These are phyloP conservation scores for Periconia digitata DNA, from an alignment of 2,329 filamentous ascomycete species.

Conservation along the genomic window DNA sequence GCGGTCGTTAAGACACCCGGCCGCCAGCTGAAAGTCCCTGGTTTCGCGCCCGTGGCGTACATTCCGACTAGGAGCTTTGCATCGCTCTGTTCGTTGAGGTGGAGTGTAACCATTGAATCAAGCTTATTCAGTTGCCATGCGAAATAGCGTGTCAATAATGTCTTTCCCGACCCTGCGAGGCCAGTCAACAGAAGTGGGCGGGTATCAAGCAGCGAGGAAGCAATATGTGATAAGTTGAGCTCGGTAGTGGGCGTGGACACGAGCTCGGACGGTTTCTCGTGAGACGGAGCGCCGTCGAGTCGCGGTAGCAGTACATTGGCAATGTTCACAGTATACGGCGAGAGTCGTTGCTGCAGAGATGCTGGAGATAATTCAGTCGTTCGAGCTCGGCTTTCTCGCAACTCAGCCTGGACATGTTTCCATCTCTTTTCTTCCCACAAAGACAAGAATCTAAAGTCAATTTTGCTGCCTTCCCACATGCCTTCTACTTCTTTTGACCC, in stretches of 20 bases:
- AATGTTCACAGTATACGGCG: constrained; percentile 35
- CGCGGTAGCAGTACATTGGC: constrained; percentile 44
- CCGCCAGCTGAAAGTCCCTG: constrained; percentile 89
- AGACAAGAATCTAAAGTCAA: constrained; percentile 77
- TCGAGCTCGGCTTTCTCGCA: constrained; percentile 8
- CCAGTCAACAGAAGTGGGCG: constrained; percentile 81
- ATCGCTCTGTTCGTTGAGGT: constrained; percentile 97
- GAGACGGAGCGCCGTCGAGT: constrained; percentile 30
- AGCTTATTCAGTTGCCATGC: constrained; percentile 78
- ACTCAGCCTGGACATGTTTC: constrained; percentile 21
- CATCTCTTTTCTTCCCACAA: constrained; percentile 65
- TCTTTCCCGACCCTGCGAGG: constrained; percentile 86
- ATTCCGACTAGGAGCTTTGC: constrained; percentile 94
- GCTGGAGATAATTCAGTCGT: background rate
- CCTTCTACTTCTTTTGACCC: constrained; percentile 65
- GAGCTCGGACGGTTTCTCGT: constrained; percentile 28
- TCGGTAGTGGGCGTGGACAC: constrained; percentile 73
- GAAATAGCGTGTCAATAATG: constrained; percentile 78
- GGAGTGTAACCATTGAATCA: constrained; percentile 84
- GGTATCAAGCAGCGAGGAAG: constrained; percentile 64
- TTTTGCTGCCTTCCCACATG: constrained; percentile 70
- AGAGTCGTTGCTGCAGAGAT: constrained; percentile 24
- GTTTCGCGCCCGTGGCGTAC: constrained; percentile 85
- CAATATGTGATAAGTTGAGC: constrained; percentile 70
- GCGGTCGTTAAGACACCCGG: constrained; percentile 92